Percentiles rank a stretch among this genome's conserved stretches.
These are phyloP conservation scores for Fusarium transvaalense DNA, from an alignment of 2,329 filamentous ascomycete genomes.

Conservation along the genomic window DNA sequence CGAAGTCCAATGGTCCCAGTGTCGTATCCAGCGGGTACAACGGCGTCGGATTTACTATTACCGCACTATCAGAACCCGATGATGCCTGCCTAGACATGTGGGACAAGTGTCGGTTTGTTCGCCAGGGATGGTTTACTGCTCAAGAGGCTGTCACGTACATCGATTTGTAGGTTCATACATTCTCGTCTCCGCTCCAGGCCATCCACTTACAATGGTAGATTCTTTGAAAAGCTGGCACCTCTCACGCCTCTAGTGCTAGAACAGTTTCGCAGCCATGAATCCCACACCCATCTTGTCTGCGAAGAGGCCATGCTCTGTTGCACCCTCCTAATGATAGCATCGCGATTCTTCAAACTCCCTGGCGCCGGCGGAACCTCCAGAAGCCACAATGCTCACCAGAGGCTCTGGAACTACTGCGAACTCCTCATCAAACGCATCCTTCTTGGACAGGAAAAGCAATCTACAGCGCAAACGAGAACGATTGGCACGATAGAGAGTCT, in stretches of 20 bases:
- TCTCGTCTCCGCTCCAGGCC: no score
- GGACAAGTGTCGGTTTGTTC: conserved; percentile 46
- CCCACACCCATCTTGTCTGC: conserved; percentile 25
- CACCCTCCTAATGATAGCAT: conserved; percentile 41
- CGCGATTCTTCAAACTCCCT: conserved; percentile 41
- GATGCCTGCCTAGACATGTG: conserved; percentile 42
- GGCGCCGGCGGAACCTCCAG: conserved; percentile 39
- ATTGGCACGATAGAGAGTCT: conserved; percentile 41
- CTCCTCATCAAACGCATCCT: conserved; percentile 37
- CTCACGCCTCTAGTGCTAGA: conserved; percentile 13
- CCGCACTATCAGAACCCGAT: conserved; percentile 33
- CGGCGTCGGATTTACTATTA: conserved; percentile 23
- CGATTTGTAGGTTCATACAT: conserved; percentile 31
- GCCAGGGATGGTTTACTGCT: conserved; percentile 46
- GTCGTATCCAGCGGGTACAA: conserved; percentile 9
- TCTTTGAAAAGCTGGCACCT: conserved; percentile 23
- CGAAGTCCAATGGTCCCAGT: not conserved
- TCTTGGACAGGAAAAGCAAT: conserved; percentile 40
- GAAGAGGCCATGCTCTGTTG: conserved; percentile 43
- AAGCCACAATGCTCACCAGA: conserved; percentile 36
- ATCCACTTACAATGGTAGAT: conserved; percentile 4
- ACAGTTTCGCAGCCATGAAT: conserved; percentile 23
- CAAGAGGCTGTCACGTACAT: conserved; percentile 48
- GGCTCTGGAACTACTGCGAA: conserved; percentile 43
- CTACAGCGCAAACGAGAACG: conserved; percentile 36